Conservation (phyloP, 805 yeast species). For the Yamadazyma akitaensis region DNA sequence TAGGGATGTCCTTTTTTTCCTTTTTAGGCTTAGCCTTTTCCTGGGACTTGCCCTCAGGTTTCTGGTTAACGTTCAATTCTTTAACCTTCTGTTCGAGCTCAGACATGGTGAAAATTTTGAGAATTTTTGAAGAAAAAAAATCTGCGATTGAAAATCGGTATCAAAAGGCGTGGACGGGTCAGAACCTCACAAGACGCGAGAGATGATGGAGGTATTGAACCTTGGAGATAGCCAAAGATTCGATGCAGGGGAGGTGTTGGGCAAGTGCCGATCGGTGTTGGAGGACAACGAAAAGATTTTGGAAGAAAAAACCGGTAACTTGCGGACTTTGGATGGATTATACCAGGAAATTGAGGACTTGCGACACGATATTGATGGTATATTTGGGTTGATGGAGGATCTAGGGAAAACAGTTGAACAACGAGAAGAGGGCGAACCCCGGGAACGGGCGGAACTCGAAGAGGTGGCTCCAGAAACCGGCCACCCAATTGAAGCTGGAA, state of each 20-base stretch:
- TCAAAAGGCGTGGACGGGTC: neutral
- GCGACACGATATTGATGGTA: neutral
- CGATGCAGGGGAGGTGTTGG: neutral
- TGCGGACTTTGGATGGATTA: neutral
- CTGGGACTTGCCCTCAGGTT: conserved; percentile 8
- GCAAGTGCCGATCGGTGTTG: neutral
- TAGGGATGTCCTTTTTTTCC: conserved; percentile 30
- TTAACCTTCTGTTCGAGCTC: conserved; percentile 46
- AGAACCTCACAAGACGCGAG: neutral
- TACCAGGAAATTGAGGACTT: neutral
- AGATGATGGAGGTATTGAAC: neutral
- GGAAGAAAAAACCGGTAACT: neutral
- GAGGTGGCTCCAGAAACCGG: no score
- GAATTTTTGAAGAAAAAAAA: neutral
- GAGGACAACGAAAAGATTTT: neutral
- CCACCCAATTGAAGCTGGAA: no score
- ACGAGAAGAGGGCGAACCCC: no score
- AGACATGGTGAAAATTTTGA: conserved; percentile 7
- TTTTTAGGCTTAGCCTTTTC: conserved; percentile 17
- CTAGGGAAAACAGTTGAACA: neutral
- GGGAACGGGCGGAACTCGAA: neutral
- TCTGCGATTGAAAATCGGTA: no score
- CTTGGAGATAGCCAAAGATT: neutral
- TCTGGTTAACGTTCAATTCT: conserved; percentile 34
- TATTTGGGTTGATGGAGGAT: neutral